Conservation (phyloP, 2,329 filamentous ascomycete species). For the Parafenestella ontariensis region DNA sequence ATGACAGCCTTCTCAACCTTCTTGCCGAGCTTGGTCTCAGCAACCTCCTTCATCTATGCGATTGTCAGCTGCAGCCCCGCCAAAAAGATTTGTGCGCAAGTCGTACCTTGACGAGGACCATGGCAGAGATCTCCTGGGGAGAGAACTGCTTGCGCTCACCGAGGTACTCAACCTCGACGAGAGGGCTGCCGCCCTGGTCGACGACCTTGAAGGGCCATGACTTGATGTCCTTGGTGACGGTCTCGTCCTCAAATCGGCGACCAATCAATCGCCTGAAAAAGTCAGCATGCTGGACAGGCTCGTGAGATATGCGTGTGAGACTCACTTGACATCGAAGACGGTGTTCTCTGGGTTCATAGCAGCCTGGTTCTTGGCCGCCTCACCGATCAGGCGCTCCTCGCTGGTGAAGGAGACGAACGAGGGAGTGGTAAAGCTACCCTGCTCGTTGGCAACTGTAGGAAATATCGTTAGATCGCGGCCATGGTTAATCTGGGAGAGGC, state of each 20-base stretch:
- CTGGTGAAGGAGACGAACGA: slow-evolving; percentile 99
- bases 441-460: slow-evolving; percentile 87
- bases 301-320: background rate
- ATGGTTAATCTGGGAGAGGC: slow-evolving; percentile 5
- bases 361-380: slow-evolving; percentile 99
- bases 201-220: slow-evolving; percentile 99
- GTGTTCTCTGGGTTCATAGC: slow-evolving; percentile 99
- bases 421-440: slow-evolving; percentile 98
- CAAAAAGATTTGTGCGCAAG: slow-evolving; percentile 2
- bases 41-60: slow-evolving; percentile 95
- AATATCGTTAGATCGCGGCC: slow-evolving; percentile 26
- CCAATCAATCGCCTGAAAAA: slow-evolving; percentile 87
- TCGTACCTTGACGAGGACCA: slow-evolving; percentile 93
- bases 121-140: slow-evolving; percentile 97
- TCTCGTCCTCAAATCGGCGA: slow-evolving; percentile 91
- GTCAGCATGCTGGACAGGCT: slow-evolving; percentile 37
- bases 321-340: slow-evolving; percentile 98
- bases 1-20: slow-evolving; percentile 99
- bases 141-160: slow-evolving; percentile 95
- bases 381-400: slow-evolving; percentile 98
- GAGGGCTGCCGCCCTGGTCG: slow-evolving; percentile 85
- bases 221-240: slow-evolving; percentile 98
- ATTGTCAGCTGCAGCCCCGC: slow-evolving; percentile 26
- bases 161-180: slow-evolving; percentile 95
- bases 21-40: slow-evolving; percentile 97